Percentiles rank a stretch among this genome's conserved stretches.
Evolutionary conservation across 805 yeast genomes (phyloP).

Genomic region (Lachancea nothofagi): DNA sequence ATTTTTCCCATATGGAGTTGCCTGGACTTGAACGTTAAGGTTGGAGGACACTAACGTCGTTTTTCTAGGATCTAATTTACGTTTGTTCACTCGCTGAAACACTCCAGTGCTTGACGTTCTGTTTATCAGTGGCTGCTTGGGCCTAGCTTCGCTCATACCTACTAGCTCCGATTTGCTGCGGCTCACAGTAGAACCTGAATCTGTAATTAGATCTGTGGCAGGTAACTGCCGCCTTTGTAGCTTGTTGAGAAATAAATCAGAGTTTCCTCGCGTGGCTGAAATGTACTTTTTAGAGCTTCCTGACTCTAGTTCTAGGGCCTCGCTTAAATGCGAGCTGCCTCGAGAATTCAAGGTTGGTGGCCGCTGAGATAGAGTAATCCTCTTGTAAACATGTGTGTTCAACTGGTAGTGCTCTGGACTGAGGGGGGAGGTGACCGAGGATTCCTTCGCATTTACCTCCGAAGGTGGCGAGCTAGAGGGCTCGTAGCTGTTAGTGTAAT

Average conservation of each 20-base stretch:
- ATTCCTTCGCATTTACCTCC: conserved; percentile 5
- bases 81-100: conserved; percentile 30
- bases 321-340: conserved; percentile 24
- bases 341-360: conserved; percentile 13
- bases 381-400: conserved; percentile 11
- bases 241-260: conserved; percentile 28
- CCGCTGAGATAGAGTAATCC: conserved; percentile 1
- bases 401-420: neutral
- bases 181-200: neutral
- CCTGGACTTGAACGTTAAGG: conserved; percentile 23
- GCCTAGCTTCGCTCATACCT: neutral
- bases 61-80: conserved; percentile 11
- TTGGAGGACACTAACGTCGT: neutral
- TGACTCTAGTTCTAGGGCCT: conserved; percentile 21
- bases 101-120: conserved; percentile 11
- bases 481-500: neutral
- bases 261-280: conserved; percentile 22
- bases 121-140: neutral
- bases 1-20: conserved; percentile 26
- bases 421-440: neutral
- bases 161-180: conserved; percentile 1
- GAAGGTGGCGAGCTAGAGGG: conserved; percentile 2
- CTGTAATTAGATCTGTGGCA: conserved; percentile 16
- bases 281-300: conserved; percentile 15
- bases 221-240: conserved; percentile 29